phyloP scores from a whole-genome alignment of 1,284 basidiomycete genomes.

The Inonotus obliquus region DNA sequence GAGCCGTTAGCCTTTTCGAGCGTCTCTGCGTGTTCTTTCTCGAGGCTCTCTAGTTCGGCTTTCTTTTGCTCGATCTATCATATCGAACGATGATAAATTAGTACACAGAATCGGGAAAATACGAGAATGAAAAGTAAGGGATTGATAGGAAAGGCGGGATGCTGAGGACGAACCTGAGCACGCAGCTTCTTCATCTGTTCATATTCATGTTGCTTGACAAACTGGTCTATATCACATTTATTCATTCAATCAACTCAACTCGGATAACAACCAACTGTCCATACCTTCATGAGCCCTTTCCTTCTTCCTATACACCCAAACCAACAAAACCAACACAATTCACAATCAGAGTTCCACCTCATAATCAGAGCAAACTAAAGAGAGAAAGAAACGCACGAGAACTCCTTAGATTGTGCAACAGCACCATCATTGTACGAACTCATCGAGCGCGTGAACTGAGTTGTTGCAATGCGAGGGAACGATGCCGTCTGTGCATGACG shows the following conservation, averaged over 20 bases:
- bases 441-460: background rate
- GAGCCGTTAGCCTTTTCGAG: constrained; percentile 13
- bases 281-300: constrained; percentile 70
- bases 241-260: background rate
- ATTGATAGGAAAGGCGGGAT: too few relatives aligned
- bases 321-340: constrained; percentile 17
- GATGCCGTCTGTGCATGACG: background rate
- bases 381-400: constrained; percentile 16
- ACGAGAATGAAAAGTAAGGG: constrained; percentile 2
- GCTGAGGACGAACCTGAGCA: constrained; percentile 44
- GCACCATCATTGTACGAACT: constrained; percentile 16
- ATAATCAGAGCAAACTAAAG: background rate
- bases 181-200: constrained; percentile 54
- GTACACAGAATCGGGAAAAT: background rate
- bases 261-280: background rate
- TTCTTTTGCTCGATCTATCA: constrained; percentile 54
- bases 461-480: background rate
- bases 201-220: constrained; percentile 49
- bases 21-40: constrained; percentile 34
- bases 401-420: constrained; percentile 20
- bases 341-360: too few relatives aligned
- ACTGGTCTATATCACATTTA: constrained; percentile 44
- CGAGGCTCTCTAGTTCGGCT: constrained; percentile 47
- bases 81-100: background rate
- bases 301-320: constrained; percentile 48